Evolutionary conservation across 306 rosid species (phyloP).

Genomic region (Oxytropis ochrocephala): DNA sequence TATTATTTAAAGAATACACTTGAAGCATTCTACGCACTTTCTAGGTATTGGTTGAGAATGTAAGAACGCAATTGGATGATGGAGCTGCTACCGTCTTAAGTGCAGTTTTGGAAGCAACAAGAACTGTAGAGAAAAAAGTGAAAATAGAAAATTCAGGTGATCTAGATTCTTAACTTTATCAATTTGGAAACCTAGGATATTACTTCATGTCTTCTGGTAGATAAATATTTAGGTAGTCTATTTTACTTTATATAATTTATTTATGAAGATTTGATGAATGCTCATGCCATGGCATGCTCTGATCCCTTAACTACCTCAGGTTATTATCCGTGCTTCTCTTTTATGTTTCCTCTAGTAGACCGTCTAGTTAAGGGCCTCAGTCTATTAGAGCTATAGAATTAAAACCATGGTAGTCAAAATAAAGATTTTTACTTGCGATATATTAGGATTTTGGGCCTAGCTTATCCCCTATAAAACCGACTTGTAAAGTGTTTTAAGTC

Average conservation of each 20-base stretch:
- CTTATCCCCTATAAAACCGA: too few species aligned
- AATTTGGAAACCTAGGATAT: background rate
- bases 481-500: too few species aligned
- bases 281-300: background rate
- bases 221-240: background rate
- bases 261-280: background rate
- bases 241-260: background rate
- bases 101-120: constrained; percentile 66
- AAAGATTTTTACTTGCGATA: too few species aligned
- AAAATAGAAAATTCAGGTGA: constrained; percentile 67
- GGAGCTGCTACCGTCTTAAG: constrained; percentile 61
- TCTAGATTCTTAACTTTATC: constrained; percentile 3
- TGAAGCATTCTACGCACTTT: constrained; percentile 17
- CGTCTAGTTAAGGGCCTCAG: too few species aligned
- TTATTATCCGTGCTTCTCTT: too few species aligned
- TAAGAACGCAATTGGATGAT: constrained; percentile 63
- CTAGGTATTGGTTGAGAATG: constrained; percentile 72
- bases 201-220: background rate
- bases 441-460: too few species aligned
- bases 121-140: constrained; percentile 54
- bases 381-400: too few species aligned
- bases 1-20: constrained; percentile 9
- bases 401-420: too few species aligned
- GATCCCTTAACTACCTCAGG: background rate
- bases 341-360: too few species aligned